phyloP scores from a whole-genome alignment of 768 basidiomycete genomes.

The Kwoniella shandongensis region DNA sequence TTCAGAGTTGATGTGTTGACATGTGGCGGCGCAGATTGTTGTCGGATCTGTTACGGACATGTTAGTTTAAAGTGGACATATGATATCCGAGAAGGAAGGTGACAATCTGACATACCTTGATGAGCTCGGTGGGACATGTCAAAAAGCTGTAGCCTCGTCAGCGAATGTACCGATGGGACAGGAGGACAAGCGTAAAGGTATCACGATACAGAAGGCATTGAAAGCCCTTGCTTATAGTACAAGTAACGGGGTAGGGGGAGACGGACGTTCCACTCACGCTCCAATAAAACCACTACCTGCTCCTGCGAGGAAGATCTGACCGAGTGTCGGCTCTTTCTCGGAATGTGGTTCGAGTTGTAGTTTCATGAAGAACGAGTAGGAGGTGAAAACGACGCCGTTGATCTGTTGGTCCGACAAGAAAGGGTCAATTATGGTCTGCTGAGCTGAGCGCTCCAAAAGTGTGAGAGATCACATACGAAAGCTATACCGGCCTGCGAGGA shows the following conservation, averaged over 20 bases:
- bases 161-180: too few species aligned
- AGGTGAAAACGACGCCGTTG: slow-evolving; percentile 83
- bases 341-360: slow-evolving; percentile 58
- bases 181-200: too few species aligned
- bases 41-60: slow-evolving; percentile 50
- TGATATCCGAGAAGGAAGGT: slow-evolving; percentile 8
- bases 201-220: too few species aligned
- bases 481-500: slow-evolving; percentile 47
- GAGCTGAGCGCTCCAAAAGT: too few species aligned
- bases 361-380: slow-evolving; percentile 76
- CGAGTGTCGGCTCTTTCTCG: slow-evolving; percentile 61
- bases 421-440: too few species aligned
- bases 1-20: slow-evolving; percentile 55
- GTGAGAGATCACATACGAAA: slow-evolving; percentile 41
- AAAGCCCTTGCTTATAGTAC: too few species aligned
- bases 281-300: slow-evolving; percentile 74
- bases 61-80: neutral
- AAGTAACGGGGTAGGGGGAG: too few species aligned
- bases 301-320: slow-evolving; percentile 75
- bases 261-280: slow-evolving; percentile 64
- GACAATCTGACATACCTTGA: slow-evolving; percentile 76
- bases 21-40: slow-evolving; percentile 51
- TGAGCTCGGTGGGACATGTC: slow-evolving; percentile 78
- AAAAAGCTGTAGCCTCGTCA: slow-evolving; percentile 59
- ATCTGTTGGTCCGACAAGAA: slow-evolving; percentile 44